Conservation (phyloP, 163 green algal genomes). For the Chlamydomonas reinhardtii region DNA sequence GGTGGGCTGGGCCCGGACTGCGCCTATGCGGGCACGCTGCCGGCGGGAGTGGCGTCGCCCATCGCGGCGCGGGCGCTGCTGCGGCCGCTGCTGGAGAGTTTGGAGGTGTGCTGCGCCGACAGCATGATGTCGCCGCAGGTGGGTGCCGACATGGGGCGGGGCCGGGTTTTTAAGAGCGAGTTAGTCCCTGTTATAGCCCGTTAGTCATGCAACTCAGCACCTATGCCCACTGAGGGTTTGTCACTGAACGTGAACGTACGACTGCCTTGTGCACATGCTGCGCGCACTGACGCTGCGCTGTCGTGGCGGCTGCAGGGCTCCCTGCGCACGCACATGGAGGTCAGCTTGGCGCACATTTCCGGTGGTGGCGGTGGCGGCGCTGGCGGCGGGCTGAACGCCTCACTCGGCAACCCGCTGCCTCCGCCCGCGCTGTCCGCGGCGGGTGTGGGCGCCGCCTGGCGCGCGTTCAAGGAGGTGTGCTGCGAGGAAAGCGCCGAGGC, state of each 20-base stretch:
- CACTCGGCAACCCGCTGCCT: too few species aligned
- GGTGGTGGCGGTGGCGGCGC: neutral
- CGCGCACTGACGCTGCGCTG: too few species aligned
- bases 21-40: neutral
- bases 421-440: neutral
- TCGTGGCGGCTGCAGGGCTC: neutral
- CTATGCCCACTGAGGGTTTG: too few species aligned
- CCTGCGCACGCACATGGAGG: conserved; percentile 16
- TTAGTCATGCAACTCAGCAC: too few species aligned
- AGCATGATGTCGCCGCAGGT: conserved; percentile 15
- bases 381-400: neutral
- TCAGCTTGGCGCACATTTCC: conserved; percentile 18
- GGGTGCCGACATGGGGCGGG: too few species aligned
- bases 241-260: too few species aligned
- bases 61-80: conserved; percentile 30
- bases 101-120: conserved; percentile 23
- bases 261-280: too few species aligned
- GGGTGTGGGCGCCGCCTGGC: conserved; percentile 22
- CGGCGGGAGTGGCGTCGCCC: conserved; percentile 24
- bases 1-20: neutral
- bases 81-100: conserved; percentile 24
- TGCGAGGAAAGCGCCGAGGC: neutral
- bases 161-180: too few species aligned
- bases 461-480: conserved; percentile 30
- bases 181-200: too few species aligned